A percentile compares a stretch with the other conserved stretches of the same genome.
Conservation (phyloP, 805 yeast species). For the Debaryomyces tyrocola region DNA sequence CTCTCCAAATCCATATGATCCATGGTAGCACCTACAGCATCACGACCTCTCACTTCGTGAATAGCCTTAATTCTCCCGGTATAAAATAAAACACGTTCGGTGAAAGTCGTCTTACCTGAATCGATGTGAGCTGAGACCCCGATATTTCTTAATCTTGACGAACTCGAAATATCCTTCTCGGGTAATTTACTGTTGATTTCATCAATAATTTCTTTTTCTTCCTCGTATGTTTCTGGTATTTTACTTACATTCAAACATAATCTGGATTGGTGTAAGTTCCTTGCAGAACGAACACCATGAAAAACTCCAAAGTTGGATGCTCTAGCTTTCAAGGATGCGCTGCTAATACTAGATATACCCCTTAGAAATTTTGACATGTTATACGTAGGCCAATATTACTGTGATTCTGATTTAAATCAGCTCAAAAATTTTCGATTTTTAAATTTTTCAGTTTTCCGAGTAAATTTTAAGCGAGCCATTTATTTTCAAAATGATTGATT, state of each 20-base stretch:
- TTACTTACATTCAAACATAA: conserved; percentile 8
- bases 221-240: conserved; percentile 56
- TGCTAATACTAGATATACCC: conserved; percentile 3
- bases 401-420: not conserved
- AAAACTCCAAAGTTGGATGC: not conserved
- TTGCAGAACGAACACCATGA: not conserved
- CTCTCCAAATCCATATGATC: conserved; percentile 98
- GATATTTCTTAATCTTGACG: conserved; percentile 77
- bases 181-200: conserved; percentile 49
- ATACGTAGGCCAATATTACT: not conserved
- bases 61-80: conserved; percentile 97
- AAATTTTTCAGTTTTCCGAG: not conserved
- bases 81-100: conserved; percentile 93
- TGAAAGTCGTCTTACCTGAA: conserved; percentile 96
- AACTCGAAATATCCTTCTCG: conserved; percentile 50
- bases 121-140: conserved; percentile 99
- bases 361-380: conserved; percentile 10
- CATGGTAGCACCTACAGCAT: conserved; percentile 98
- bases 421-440: not conserved
- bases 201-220: conserved; percentile 70
- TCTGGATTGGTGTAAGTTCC: conserved; percentile 5
- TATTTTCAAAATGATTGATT: not conserved
- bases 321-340: conserved; percentile 2
- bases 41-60: conserved; percentile 96
- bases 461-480: not conserved